Evolutionary conservation across 805 yeast genomes (phyloP).

Genomic region (Diddensiella caesifluorescens): DNA sequence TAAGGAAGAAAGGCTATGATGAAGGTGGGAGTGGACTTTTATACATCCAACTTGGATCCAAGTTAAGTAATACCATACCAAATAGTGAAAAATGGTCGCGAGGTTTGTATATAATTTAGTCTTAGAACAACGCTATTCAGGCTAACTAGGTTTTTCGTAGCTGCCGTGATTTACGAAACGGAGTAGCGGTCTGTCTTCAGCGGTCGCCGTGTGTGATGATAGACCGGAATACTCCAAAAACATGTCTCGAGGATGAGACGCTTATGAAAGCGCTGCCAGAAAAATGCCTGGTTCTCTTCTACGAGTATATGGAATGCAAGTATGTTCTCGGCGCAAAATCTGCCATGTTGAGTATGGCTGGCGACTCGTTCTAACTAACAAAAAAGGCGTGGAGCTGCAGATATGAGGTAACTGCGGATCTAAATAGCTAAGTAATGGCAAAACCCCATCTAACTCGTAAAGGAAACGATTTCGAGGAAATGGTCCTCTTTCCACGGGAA

Average conservation of each 20-base stretch:
- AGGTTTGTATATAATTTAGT: slow-evolving; percentile 14
- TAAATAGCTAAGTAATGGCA: no score
- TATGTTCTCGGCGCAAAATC: slow-evolving; percentile 10
- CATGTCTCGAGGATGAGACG: slow-evolving; percentile 78
- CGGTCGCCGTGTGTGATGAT: slow-evolving; percentile 94
- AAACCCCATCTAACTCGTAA: neutral
- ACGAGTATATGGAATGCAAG: slow-evolving; percentile 84
- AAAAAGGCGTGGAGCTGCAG: slow-evolving; percentile 9
- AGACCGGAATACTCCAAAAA: slow-evolving; percentile 82
- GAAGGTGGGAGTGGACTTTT: no score
- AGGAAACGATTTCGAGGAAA: slow-evolving; percentile 87
- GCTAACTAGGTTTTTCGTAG: slow-evolving; percentile 35
- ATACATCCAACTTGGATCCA: no score
- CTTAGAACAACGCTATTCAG: neutral
- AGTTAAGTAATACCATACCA: neutral
- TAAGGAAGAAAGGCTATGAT: no score
- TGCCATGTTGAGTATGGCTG: neutral
- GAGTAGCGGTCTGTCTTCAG: slow-evolving; percentile 93
- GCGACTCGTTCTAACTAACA: neutral
- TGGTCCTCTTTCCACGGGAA: slow-evolving; percentile 89
- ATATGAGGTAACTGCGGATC: slow-evolving; percentile 9
- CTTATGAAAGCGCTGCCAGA: slow-evolving; percentile 76
- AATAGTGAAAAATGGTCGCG: slow-evolving; percentile 14
- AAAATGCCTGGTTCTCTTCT: slow-evolving; percentile 76
- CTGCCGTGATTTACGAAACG: slow-evolving; percentile 89